Base-by-base conservation (phyloP, 2,329 filamentous ascomycete genomes). In the Fusarium dlaminii region DNA sequence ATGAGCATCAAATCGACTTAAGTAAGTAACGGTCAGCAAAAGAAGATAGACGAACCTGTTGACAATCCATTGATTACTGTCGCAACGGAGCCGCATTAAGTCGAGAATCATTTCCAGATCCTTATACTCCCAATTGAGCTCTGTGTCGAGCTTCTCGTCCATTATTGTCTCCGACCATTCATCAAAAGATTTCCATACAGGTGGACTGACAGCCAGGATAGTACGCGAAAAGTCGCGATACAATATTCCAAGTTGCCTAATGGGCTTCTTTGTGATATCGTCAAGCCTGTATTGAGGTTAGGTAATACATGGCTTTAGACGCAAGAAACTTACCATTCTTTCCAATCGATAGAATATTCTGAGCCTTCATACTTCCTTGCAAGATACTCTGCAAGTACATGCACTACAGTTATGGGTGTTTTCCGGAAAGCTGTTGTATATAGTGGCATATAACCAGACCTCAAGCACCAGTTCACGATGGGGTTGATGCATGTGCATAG, bases 401-500 rank as follows among this genome's bases (percentile, higher is more conserved):
- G 24, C 18, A 59, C 62, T 27, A 43, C 42, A 22, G 9, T 34
- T 9, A 43, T 37, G 6, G 10, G 18, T 24, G 46, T 63, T 24
- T 43, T 37, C 36, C 27, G 54, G 32, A 70, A 39, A 36, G 54
- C 56, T 22, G 37, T 37, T 20, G 34, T 24, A 34, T 60, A 70
- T 29, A 70, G 14, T 30, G 24, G n/a, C 36, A 37, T 37, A 22
- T 68, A 40, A 13, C 48, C 46, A 15, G 36, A 49, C 8, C 43
- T 34, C 27, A 74, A 39, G 17, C 58, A 66, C 66, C 66, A 70
- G 14, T 37, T 32, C 18, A 61, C 34, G 48, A 70, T 51, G 9
- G 37, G 51, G 29, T 36, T 39, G 17, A 64, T 32, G 46, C 46
- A 49, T 32, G 29, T 27, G 24, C 15, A 29, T 20, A 14, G 17